phyloP scores from a whole-genome alignment of 2,329 filamentous ascomycete species.

The Diaporthe sp. region DNA sequence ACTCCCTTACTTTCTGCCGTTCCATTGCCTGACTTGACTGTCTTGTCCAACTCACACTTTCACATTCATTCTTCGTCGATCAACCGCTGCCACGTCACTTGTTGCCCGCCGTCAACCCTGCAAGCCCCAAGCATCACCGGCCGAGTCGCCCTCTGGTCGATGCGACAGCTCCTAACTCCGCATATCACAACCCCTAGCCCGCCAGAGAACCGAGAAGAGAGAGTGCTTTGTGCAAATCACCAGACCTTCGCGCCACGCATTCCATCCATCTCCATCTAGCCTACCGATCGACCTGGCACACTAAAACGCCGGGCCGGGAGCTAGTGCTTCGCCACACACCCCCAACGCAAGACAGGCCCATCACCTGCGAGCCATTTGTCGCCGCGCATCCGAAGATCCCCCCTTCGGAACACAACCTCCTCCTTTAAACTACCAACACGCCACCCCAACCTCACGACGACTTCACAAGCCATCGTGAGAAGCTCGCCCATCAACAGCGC shows the following conservation, averaged over 20 bases:
- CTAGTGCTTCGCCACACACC: slow-evolving; percentile 31
- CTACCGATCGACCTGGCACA: slow-evolving; percentile 16
- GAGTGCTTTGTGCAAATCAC: neutral
- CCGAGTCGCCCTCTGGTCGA: neutral
- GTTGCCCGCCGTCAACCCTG: slow-evolving; percentile 13
- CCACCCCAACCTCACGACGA: neutral
- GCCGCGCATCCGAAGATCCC: slow-evolving; percentile 19
- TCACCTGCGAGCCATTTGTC: slow-evolving; percentile 5
- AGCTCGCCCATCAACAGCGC: neutral
- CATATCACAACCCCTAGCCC: neutral
- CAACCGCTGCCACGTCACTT: slow-evolving; percentile 29
- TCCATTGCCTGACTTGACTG: neutral
- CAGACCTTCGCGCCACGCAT: slow-evolving; percentile 13
- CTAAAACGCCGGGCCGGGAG: slow-evolving; percentile 30
- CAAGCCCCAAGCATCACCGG: neutral
- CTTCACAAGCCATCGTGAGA: neutral
- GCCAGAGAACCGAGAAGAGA: neutral
- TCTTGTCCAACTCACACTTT: neutral
- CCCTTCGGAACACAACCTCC: neutral
- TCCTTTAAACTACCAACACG: neutral
- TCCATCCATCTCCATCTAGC: neutral
- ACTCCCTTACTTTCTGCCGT: neutral
- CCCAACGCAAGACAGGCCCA: slow-evolving; percentile 6
- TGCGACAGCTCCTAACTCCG: neutral
- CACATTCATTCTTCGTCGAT: neutral